These are phyloP conservation scores for Kluyveromyces sp. DNA, from an alignment of 1,139 yeast genomes.

Conservation along the genomic window DNA sequence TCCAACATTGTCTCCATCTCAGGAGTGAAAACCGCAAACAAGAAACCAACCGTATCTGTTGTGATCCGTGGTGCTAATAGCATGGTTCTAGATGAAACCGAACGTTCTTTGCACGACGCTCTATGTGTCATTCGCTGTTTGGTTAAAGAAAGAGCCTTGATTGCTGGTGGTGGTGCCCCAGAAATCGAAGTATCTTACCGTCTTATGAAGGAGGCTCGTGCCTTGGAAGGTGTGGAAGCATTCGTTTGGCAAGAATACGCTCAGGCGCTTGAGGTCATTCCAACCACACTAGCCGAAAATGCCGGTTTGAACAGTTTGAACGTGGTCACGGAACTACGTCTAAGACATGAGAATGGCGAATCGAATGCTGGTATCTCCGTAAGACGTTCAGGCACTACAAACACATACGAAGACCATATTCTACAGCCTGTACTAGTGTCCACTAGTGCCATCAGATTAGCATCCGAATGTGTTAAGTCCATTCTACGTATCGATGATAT, in stretches of 20 bases:
- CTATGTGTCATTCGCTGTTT: slow-evolving; percentile 93
- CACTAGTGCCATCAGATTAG: slow-evolving; percentile 87
- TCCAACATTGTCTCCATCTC: slow-evolving; percentile 86
- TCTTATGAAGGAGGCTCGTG: slow-evolving; percentile 67
- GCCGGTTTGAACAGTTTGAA: slow-evolving; percentile 95
- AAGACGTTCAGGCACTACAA: slow-evolving; percentile 87
- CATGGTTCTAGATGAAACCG: slow-evolving; percentile 88
- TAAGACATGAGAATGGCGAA: slow-evolving; percentile 87
- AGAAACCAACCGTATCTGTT: slow-evolving; percentile 77
- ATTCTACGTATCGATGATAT: slow-evolving; percentile 95
- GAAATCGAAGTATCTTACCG: slow-evolving; percentile 89
- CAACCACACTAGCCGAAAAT: slow-evolving; percentile 95
- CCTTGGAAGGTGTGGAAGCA: slow-evolving; percentile 84
- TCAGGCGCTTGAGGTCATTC: slow-evolving; percentile 89
- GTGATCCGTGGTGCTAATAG: slow-evolving; percentile 93
- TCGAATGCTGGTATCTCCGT: slow-evolving; percentile 93
- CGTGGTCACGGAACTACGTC: slow-evolving; percentile 90
- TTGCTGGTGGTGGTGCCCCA: slow-evolving; percentile 99
- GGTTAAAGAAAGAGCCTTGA: slow-evolving; percentile 87
- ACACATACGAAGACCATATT: slow-evolving; percentile 89
- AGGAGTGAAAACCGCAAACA: slow-evolving; percentile 55
- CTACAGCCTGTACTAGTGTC: slow-evolving; percentile 93
- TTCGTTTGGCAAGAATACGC: slow-evolving; percentile 96
- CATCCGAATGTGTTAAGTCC: slow-evolving; percentile 93
- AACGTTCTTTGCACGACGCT: slow-evolving; percentile 94